Percentiles rank a stretch among this genome's conserved stretches.
These are phyloP conservation scores for Sparassis latifolia DNA, from an alignment of 1,284 basidiomycete species.

Conservation along the genomic window DNA sequence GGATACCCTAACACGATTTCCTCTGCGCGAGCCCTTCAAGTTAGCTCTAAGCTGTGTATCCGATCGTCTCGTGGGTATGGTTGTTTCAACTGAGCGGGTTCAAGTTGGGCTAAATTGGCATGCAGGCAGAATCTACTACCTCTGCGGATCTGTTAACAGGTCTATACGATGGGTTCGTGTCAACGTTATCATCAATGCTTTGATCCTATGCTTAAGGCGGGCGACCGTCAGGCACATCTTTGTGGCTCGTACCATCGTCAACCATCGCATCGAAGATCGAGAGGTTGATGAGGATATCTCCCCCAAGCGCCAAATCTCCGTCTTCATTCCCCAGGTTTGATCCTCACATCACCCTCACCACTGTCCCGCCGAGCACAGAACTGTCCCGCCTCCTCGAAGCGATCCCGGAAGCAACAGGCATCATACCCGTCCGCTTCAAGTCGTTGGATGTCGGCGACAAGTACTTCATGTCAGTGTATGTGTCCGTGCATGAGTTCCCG, in stretches of 20 bases:
- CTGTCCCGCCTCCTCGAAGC: slow-evolving; percentile 32
- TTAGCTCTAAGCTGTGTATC: no score
- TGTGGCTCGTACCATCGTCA: slow-evolving; percentile 57
- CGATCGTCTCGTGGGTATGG: no score
- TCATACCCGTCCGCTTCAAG: slow-evolving; percentile 40
- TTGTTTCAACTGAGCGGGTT: no score
- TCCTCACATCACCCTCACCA: slow-evolving; percentile 66
- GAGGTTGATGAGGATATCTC: slow-evolving; percentile 37
- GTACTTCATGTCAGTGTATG: slow-evolving; percentile 67
- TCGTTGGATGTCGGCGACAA: slow-evolving; percentile 48
- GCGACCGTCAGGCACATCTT: slow-evolving; percentile 35
- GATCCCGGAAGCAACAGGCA: slow-evolving; percentile 29
- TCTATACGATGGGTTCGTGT: no score
- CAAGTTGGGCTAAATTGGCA: no score
- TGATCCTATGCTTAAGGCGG: no score
- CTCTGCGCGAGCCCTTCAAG: no score
- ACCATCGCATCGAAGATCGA: slow-evolving; percentile 34
- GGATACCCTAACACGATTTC: no score
- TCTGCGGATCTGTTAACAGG: no score
- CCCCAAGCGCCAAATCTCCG: slow-evolving; percentile 19
- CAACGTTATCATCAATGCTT: no score
- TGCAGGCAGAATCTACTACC: no score
- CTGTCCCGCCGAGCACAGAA: slow-evolving; percentile 32
- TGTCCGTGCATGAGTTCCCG: slow-evolving; percentile 38
- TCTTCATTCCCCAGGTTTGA: slow-evolving; percentile 52